These are phyloP conservation scores for Pichia insulana DNA, from an alignment of 805 yeast genomes.

Conservation along the genomic window DNA sequence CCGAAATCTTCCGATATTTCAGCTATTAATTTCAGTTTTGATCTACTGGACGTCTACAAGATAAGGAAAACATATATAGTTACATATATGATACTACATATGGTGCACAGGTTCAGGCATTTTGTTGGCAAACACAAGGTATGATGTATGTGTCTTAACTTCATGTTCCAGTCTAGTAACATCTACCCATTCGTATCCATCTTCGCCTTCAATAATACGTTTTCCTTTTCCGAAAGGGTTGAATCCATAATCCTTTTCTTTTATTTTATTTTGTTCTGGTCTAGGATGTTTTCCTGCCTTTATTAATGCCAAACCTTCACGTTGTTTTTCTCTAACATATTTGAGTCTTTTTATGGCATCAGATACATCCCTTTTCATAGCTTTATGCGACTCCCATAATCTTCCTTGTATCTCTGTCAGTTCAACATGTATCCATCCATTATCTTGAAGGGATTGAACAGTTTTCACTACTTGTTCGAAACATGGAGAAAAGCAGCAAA, in stretches of 20 bases:
- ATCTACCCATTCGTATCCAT: constrained; percentile 65
- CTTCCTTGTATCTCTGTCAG: constrained; percentile 85
- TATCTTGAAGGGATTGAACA: constrained; percentile 56
- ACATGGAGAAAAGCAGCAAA: constrained; percentile 97
- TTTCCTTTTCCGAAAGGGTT: constrained; percentile 92
- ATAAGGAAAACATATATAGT: too few relatives aligned
- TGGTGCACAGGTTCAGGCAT: constrained; percentile 13
- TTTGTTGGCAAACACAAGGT: constrained; percentile 76
- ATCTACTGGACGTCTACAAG: too few relatives aligned
- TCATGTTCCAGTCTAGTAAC: constrained; percentile 82
- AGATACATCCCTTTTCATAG: constrained; percentile 71
- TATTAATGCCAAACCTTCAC: constrained; percentile 50
- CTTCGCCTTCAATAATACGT: constrained; percentile 83
- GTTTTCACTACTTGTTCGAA: constrained; percentile 93
- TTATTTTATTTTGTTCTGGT: constrained; percentile 9
- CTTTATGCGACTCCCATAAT: constrained; percentile 80
- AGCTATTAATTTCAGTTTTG: too few relatives aligned
- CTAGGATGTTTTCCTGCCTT: constrained; percentile 9
- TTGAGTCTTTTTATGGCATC: constrained; percentile 74
- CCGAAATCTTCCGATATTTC: too few relatives aligned
- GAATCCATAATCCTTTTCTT: constrained; percentile 40
- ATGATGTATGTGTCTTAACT: constrained; percentile 88
- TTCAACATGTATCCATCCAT: constrained; percentile 82
- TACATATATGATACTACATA: background rate
- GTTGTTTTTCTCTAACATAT: constrained; percentile 68